phyloP scores from a whole-genome alignment of 129 eudicot species.

The Chrysanthemum lavandulifolium region DNA sequence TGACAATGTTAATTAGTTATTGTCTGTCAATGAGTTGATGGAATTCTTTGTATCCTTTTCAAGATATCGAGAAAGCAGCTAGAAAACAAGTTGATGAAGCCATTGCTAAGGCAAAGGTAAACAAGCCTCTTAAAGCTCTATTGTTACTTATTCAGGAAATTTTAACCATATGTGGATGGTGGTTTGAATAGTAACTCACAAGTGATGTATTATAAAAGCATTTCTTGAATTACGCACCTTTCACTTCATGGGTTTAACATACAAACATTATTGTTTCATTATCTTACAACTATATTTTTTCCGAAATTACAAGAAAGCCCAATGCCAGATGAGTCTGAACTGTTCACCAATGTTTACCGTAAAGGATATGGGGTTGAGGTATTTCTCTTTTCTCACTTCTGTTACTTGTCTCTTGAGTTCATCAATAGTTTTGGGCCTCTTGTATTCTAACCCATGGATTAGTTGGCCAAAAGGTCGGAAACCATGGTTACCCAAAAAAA shows the following conservation, averaged over 20 bases:
- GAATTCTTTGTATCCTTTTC: slow-evolving; percentile 1
- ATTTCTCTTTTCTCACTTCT: slow-evolving; percentile 15
- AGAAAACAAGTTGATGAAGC: slow-evolving; percentile 98
- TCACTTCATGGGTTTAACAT: not conserved
- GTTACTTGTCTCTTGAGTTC: not conserved
- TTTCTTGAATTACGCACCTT: not conserved
- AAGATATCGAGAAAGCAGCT: slow-evolving; percentile 84
- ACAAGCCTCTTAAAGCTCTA: not conserved
- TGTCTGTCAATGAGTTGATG: no score
- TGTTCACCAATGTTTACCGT: slow-evolving; percentile 77
- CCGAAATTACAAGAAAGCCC: slow-evolving; percentile 74
- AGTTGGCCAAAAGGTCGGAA: not conserved
- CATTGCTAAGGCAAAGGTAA: slow-evolving; percentile 91
- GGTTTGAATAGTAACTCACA: slow-evolving; percentile 1
- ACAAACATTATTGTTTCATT: not conserved
- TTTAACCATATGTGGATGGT: not conserved
- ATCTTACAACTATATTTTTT: slow-evolving; percentile 4
- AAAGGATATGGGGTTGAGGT: slow-evolving; percentile 94
- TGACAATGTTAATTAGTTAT: no score
- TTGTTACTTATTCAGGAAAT: not conserved
- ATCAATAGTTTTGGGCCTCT: not conserved
- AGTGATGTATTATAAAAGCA: not conserved
- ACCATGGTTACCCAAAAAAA: no score
- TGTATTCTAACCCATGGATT: not conserved
- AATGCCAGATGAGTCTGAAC: slow-evolving; percentile 78